Base-by-base conservation (phyloP, 768 basidiomycete species). In the Crepidotus variabilis region DNA sequence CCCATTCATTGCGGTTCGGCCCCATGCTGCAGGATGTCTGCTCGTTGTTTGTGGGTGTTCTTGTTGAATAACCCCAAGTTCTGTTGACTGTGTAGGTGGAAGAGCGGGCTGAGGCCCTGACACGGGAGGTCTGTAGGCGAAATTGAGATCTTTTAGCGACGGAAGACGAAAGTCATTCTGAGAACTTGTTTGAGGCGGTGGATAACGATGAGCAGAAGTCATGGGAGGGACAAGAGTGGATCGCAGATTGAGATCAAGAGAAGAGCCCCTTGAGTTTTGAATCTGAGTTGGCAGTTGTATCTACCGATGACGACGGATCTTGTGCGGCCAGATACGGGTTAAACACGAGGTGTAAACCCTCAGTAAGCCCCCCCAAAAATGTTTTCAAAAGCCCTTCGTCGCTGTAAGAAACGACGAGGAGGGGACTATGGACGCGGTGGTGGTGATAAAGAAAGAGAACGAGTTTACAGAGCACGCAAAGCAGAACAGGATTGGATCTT, bases 141-240 rank as follows among this genome's bases (percentile, higher is more conserved):
- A 88, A 67, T 87, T 85, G 66, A 90, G 78, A 65, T 87, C 86
- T 72, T 83, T 88, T 67, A 90, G 78, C 18, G 87, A 87, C 0
- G 88, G 88, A 4, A 88, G 78, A 36, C 85, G 84, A 62, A 83
- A 70, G 56, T 71, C 76, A 64, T 54, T 65, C 55, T 77, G 71
- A 52, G 73, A 69, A 60, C 70, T 73, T 47, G 61, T 58, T 34
- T 73, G 63, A 6, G 72, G 72, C 18, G 71, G 71, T 28, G 68
- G 64, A 60, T 75, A 76, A 63, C 71, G 69, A 61, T 68, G 65
- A 56, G 65, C 56, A 53, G 67, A 66, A 61, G 67, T 64, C 65
- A 68, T 67, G 50, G 56, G 45, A 43, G 58, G 59, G 57, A 61
- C 60, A 55, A 56, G 51, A 54, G 61, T 66, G 64, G 65, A 67